A percentile compares a stretch with the other conserved stretches of the same genome.
Evolutionary conservation across 805 yeast genomes (phyloP).

Genomic region (Priceomyces fermenticarens): DNA sequence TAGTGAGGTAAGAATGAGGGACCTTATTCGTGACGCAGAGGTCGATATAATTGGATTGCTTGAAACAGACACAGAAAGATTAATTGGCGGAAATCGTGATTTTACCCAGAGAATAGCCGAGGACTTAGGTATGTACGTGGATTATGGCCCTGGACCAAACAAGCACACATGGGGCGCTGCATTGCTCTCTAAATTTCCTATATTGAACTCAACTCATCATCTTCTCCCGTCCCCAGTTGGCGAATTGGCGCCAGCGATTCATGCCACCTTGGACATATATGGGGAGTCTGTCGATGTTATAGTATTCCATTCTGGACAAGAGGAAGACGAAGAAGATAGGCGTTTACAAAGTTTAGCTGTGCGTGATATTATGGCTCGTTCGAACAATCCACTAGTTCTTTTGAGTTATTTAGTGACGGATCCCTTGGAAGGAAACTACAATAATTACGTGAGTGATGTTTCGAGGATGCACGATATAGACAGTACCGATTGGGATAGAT

Average conservation of each 20-base stretch:
- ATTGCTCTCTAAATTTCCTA: constrained; percentile 89
- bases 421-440: constrained; percentile 87
- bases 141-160: constrained; percentile 97
- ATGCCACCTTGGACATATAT: constrained; percentile 89
- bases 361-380: constrained; percentile 74
- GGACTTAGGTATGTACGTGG: constrained; percentile 91
- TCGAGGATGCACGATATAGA: constrained; percentile 94
- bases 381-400: constrained; percentile 79
- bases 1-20: constrained; percentile 84
- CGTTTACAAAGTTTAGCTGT: constrained; percentile 77
- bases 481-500: constrained; percentile 90
- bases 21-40: constrained; percentile 79
- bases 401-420: constrained; percentile 87
- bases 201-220: constrained; percentile 84
- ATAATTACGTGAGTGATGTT: constrained; percentile 79
- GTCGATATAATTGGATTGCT: constrained; percentile 86
- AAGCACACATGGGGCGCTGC: constrained; percentile 99
- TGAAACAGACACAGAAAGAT: constrained; percentile 91
- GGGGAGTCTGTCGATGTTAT: constrained; percentile 87
- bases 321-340: constrained; percentile 94
- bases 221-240: constrained; percentile 96
- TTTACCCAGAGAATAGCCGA: constrained; percentile 88
- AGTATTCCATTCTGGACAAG: constrained; percentile 98
- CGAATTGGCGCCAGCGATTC: constrained; percentile 96
- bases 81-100: constrained; percentile 94